A percentile compares a stretch with the other conserved stretches of the same genome.
Conservation (phyloP, 768 basidiomycete genomes). For the Leucosporidium yakuticum region DNA sequence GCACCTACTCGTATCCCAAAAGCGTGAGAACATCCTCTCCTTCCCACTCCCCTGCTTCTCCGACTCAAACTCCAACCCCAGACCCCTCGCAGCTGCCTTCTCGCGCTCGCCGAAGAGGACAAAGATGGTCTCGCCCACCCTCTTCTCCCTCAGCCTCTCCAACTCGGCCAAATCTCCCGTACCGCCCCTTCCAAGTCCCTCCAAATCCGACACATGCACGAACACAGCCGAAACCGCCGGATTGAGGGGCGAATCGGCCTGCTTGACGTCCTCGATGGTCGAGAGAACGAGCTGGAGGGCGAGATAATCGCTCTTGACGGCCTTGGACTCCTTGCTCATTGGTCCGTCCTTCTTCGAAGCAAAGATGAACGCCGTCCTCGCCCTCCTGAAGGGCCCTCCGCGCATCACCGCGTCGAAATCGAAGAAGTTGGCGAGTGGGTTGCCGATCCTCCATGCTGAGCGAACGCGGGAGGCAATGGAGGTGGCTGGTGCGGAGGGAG, state of each 20-base stretch:
- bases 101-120: too few relatives aligned
- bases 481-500: too few relatives aligned
- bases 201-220: slow-evolving; percentile 7
- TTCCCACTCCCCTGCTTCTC: too few relatives aligned
- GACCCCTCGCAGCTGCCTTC: too few relatives aligned
- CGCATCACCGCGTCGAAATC: slow-evolving; percentile 14
- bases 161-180: not conserved
- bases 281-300: slow-evolving; percentile 21
- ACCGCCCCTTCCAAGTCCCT: not conserved
- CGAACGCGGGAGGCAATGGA: too few relatives aligned
- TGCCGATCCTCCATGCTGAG: too few relatives aligned
- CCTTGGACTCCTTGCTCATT: not conserved
- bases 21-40: too few relatives aligned
- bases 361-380: slow-evolving; percentile 9
- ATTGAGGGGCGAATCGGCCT: slow-evolving; percentile 8
- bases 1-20: too few relatives aligned
- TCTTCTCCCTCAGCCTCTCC: too few relatives aligned
- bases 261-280: slow-evolving; percentile 10
- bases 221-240: slow-evolving; percentile 17
- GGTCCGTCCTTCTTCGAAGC: not conserved
- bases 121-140: too few relatives aligned
- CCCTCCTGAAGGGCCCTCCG: not conserved
- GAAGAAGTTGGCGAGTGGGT: not conserved
- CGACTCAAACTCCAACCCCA: too few relatives aligned
- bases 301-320: slow-evolving; percentile 4